phyloP scores from a whole-genome alignment of 192 early-diverging fungal species.

The Linnemannia exigua region DNA sequence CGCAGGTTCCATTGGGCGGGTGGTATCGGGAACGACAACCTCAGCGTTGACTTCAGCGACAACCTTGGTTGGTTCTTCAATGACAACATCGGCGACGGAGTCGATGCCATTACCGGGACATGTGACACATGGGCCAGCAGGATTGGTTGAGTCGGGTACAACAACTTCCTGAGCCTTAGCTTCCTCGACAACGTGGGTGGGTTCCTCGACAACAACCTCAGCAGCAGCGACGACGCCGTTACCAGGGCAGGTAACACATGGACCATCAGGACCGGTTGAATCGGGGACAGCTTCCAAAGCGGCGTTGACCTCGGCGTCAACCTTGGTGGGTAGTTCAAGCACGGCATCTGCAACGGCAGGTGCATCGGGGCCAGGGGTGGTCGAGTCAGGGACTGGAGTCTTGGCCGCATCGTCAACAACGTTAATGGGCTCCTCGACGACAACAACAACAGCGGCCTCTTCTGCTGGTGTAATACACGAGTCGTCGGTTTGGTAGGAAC shows the following conservation, averaged over 20 bases:
- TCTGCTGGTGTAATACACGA: neutral
- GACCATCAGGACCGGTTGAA: neutral
- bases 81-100: neutral
- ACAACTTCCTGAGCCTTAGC: neutral
- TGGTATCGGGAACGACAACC: neutral
- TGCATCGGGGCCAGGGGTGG: neutral
- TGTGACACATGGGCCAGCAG: neutral
- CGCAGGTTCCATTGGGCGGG: neutral
- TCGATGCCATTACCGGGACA: neutral
- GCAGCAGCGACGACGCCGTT: neutral
- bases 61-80: neutral
- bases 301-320: neutral
- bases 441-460: neutral
- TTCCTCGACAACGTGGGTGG: neutral
- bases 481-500: neutral
- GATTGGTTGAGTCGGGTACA: neutral
- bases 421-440: neutral
- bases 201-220: neutral
- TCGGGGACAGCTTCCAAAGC: neutral
- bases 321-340: neutral
- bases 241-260: conserved; percentile 9
- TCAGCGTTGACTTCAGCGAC: neutral
- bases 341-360: neutral
- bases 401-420: neutral
- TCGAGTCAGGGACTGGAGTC: neutral